Conservation (phyloP, 1,139 yeast genomes). For the Debaryomycetaceae sp. region DNA sequence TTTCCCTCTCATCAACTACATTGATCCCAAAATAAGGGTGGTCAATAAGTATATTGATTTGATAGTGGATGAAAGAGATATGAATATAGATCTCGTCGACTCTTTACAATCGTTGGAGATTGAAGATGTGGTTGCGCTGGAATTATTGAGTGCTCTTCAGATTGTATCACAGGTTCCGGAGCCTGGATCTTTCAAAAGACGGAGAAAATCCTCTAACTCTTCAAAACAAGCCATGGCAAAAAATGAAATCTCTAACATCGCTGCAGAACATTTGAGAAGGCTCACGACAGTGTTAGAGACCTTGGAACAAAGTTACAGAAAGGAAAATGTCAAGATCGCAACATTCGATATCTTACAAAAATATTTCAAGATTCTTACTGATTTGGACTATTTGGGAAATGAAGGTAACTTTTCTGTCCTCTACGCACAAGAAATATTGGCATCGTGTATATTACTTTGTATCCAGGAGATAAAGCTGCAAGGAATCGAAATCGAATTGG, state of each 20-base stretch:
- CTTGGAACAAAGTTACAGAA: conserved; percentile 50
- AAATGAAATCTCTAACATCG: conserved; percentile 66
- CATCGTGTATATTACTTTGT: conserved; percentile 76
- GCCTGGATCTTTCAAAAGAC: conserved; percentile 56
- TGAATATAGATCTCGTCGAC: conserved; percentile 51
- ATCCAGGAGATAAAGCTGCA: conserved; percentile 50
- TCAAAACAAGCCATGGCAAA: conserved; percentile 73
- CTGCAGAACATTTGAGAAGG: conserved; percentile 73
- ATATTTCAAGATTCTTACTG: conserved; percentile 72
- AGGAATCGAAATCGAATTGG: conserved; percentile 31
- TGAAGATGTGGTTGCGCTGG: conserved; percentile 43
- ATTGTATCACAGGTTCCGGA: conserved; percentile 42
- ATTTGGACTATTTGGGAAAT: conserved; percentile 80
- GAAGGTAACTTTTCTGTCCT: conserved; percentile 90
- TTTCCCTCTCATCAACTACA: conserved; percentile 50
- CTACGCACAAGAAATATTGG: conserved; percentile 87
- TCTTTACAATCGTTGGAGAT: conserved; percentile 48
- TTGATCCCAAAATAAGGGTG: conserved; percentile 55
- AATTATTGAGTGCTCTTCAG: conserved; percentile 49
- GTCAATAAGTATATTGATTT: conserved; percentile 61
- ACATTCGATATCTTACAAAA: conserved; percentile 52
- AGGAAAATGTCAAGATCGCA: conserved; percentile 19
- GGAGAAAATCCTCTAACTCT: conserved; percentile 78
- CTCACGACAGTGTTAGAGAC: conserved; percentile 79
- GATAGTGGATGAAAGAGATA: conserved; percentile 32